phyloP scores from a whole-genome alignment of 768 basidiomycete species.

The Serendipita sp. region DNA sequence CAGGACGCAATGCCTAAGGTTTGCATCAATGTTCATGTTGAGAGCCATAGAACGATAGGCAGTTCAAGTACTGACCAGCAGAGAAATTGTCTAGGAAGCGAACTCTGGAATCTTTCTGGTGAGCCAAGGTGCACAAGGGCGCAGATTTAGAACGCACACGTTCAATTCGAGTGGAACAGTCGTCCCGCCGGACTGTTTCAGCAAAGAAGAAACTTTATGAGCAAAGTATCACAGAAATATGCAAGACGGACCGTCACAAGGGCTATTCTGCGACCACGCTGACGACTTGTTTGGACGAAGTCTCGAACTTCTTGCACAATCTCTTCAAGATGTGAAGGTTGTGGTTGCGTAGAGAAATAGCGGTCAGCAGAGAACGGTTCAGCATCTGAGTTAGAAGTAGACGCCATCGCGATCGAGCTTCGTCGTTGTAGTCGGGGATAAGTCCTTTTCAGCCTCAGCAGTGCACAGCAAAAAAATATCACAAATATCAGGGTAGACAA shows the following conservation, averaged over 20 bases:
- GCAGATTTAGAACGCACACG: conserved; percentile 51
- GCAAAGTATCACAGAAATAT: not conserved
- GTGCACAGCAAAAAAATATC: too few species aligned
- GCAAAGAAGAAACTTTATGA: not conserved
- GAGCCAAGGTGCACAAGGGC: conserved; percentile 10
- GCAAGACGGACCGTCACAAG: conserved; percentile 68
- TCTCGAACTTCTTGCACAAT: conserved; percentile 45
- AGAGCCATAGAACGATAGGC: not conserved
- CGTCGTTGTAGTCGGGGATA: too few species aligned
- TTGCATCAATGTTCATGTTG: not conserved
- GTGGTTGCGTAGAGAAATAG: conserved; percentile 79
- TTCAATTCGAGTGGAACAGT: conserved; percentile 97
- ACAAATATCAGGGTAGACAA: too few species aligned
- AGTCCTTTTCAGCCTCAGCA: too few species aligned
- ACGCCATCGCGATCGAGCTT: too few species aligned
- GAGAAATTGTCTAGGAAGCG: conserved; percentile 98
- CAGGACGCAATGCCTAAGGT: not conserved
- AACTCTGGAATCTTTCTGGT: conserved; percentile 41
- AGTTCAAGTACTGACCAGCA: conserved; percentile 43
- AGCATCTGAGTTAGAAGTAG: not conserved
- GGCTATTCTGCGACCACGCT: conserved; percentile 63
- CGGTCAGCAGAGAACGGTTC: conserved; percentile 60
- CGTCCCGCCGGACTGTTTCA: conserved; percentile 80
- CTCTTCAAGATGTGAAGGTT: conserved; percentile 54
- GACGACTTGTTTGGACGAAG: conserved; percentile 43